These are phyloP conservation scores for Saccharum officinarum DNA, from an alignment of 176 grass and related monocot genomes.

Conservation along the genomic window DNA sequence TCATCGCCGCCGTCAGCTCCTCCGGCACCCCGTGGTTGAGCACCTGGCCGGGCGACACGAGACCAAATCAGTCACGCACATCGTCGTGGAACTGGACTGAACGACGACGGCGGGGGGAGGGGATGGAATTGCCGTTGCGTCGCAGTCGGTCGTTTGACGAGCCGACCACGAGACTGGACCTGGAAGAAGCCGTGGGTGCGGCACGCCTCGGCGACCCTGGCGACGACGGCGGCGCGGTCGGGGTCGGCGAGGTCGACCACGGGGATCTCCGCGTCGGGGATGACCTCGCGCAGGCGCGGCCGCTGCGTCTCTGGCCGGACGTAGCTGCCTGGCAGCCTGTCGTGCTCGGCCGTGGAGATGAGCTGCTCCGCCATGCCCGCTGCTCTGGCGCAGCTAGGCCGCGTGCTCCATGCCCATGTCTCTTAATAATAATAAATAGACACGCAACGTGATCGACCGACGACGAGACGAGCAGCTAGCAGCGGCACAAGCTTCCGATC, in stretches of 20 bases:
- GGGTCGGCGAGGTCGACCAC: constrained; percentile 58
- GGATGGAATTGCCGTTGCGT: no score
- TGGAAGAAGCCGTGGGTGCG: constrained; percentile 75
- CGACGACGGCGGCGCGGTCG: constrained; percentile 28
- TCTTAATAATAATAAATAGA: neutral
- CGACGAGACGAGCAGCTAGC: neutral
- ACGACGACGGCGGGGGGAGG: no score
- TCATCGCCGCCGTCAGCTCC: constrained; percentile 29
- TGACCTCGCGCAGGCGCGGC: constrained; percentile 56
- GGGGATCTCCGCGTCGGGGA: constrained; percentile 60
- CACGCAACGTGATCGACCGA: neutral
- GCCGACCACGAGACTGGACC: neutral
- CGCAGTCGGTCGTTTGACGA: no score
- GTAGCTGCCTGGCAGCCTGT: constrained; percentile 53
- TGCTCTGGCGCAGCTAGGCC: neutral
- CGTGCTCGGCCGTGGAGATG: constrained; percentile 54
- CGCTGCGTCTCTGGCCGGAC: constrained; percentile 57
- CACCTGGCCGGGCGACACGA: constrained; percentile 33
- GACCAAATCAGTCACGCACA: no score
- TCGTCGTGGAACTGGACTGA: no score
- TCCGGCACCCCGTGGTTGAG: constrained; percentile 59
- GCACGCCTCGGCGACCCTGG: constrained; percentile 53
- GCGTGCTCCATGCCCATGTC: neutral
- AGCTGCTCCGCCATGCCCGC: constrained; percentile 63
- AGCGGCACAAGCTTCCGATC: neutral